Conservation (phyloP, 2,329 filamentous ascomycete genomes). For the Penicillium expansum region DNA sequence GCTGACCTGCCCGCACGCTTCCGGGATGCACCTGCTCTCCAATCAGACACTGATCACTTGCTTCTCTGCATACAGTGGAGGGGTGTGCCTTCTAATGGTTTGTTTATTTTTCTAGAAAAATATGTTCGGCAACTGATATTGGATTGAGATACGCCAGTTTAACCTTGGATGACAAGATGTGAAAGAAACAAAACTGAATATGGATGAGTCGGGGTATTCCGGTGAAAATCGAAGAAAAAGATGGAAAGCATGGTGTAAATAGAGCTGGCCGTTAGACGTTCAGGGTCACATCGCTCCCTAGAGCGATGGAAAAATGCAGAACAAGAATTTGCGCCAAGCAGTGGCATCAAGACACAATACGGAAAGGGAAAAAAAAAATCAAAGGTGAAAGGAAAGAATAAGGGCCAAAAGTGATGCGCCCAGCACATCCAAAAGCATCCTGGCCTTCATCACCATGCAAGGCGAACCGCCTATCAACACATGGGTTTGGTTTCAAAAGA, state of each 20-base stretch:
- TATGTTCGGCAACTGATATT: constrained; percentile 14
- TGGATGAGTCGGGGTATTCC: constrained; percentile 34
- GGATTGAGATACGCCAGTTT: constrained; percentile 14
- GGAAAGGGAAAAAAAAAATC: constrained; percentile 3
- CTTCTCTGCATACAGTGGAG: background rate
- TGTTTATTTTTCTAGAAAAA: background rate
- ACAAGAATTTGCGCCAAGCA: constrained; percentile 7
- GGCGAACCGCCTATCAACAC: constrained; percentile 13
- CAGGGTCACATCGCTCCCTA: constrained; percentile 9
- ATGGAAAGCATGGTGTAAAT: constrained; percentile 7
- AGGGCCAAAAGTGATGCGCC: constrained; percentile 18
- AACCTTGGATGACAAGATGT: constrained; percentile 9
- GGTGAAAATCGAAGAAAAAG: constrained; percentile 17
- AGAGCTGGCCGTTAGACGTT: constrained; percentile 12
- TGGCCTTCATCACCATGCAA: constrained; percentile 4
- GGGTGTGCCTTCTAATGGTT: background rate
- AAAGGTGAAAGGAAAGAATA: constrained; percentile 14
- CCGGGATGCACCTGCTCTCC: constrained; percentile 13
- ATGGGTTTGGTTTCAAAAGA: constrained; percentile 10
- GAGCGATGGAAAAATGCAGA: constrained; percentile 2
- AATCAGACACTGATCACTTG: constrained; percentile 10
- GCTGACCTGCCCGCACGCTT: constrained; percentile 30
- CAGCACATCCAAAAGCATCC: constrained; percentile 19
- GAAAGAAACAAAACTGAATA: constrained; percentile 12
- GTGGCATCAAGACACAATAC: constrained; percentile 13